Conservation (phyloP, 2,329 filamentous ascomycete species). For the Nothophoma quercina region DNA sequence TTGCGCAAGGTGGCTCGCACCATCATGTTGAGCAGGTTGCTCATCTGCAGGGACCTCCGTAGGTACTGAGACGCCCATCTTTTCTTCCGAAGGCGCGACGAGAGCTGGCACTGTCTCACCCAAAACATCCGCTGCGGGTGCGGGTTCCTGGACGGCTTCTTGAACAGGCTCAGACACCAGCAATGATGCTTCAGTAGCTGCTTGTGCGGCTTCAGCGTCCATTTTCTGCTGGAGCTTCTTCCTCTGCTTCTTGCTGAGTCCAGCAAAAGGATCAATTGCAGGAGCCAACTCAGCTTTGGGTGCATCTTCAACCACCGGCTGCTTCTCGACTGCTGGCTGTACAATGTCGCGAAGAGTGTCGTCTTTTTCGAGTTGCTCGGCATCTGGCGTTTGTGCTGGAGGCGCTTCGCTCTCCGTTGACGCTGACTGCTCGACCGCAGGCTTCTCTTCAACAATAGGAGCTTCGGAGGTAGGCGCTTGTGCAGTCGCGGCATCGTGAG, state of each 20-base stretch:
- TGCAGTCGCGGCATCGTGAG: no score
- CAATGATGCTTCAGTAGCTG: no score
- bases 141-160: no score
- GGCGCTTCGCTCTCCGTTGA: neutral
- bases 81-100: no score
- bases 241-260: constrained; percentile 37
- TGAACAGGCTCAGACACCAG: no score
- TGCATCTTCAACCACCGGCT: neutral
- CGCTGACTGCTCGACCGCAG: neutral
- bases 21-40: no score
- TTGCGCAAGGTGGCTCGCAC: no score
- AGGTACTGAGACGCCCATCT: no score
- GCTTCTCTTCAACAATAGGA: neutral
- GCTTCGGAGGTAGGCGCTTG: no score
- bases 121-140: no score
- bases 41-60: no score
- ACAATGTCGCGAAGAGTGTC: neutral
- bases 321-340: neutral
- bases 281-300: neutral
- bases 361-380: neutral
- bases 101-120: no score
- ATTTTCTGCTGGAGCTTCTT: constrained; percentile 47
- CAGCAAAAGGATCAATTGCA: constrained; percentile 35
- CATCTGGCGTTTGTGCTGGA: neutral
- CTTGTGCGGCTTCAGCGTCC: constrained; percentile 43